Base-by-base conservation (phyloP, 805 yeast genomes). In the Vanderwaltozyma tropicalis region DNA sequence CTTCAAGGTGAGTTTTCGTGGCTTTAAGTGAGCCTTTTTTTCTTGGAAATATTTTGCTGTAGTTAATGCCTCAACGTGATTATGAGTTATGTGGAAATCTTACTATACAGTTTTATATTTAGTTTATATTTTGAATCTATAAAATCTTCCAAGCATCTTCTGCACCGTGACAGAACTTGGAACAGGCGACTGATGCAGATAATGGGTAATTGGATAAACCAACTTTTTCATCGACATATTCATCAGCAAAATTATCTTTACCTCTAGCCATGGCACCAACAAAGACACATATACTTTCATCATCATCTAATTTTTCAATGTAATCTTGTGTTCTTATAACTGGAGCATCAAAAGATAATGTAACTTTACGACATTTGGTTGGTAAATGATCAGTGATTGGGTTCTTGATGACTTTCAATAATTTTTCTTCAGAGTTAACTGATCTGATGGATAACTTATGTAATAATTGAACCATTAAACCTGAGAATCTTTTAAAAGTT, bases 191-290 rank as follows among this genome's bases (percentile, higher is more conserved):
- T 11, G 96, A 87, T 3, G 98, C 98, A 38, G 95, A 83, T 44
- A 92, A 72, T 37, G 98, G 95, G 61, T 88, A 92, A 54, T 89
- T 87, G 26, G 96, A 86, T 40, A 92, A 78, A 50, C 96, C 96
- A 42, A 92, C 81, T 57, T 89, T 92, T 62, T 92, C 97, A 60
- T 92, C 97, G 31, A 89, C 95, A 55, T 62, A 89, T 62, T 88
- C 97, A 61, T 92, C 98, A 18, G 98, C 98, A 63, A 92, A 92
- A 50, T 78, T 87, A 63, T 92, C 98, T 59, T 81, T 82, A 55
- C 98, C 98, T 62, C 96, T 79, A 16, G 98, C 98, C 96, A 92
- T 92, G 33, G 98, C 95, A 57, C 98, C 98, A 33, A 92, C 96
- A 62, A 92, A 92, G 20, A 92, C 96, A 71, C 98, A 92, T 50